Base-by-base conservation (phyloP, 306 rosid genomes). In the Myrica gale region DNA sequence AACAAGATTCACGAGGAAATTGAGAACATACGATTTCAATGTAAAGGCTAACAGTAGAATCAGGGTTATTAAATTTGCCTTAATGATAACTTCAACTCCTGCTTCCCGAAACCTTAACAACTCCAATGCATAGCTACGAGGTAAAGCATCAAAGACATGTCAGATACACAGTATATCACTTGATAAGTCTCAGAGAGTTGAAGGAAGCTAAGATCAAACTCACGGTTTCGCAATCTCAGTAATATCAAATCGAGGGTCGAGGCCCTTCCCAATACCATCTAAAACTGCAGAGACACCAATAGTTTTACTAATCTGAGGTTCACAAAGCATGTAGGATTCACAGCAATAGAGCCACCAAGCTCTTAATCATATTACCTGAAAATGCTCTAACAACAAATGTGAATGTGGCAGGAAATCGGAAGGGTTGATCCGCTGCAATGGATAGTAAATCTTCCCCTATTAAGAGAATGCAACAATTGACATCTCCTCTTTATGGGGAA, bases 181-280 rank as follows among this genome's bases (percentile, higher is more conserved):
- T 72, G 13, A 61, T 50, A 44, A 71, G 73, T 48, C 69, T 58
- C 6, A 26, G 68, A 73, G 42, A 68, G 50, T 70, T 23, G 46
- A 15, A 57, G 73, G 76, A 10, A 55, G 37, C 37, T 62, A 84
- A 85, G 79, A 74, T 20, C 67, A 54, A 42, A 84, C 99, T 92
- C 91, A 96, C 99, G 99, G 99, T 79, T 82, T 96, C 78, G 99
- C 99, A 74, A 96, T 96, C 89, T 96, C 99, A 60, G 99, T 96
- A 71, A 96, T 96, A 79, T 96, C 99, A 88, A 96, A 96, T 76
- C 96, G 91, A 48, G 99, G 96, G 79, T 96, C 98, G 62, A 96
- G 99, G 75, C 99, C 99, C 82, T 96, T 96, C 58, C 99, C 99
- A 77, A 96, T 96, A 86, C 99, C 99, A 81, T 96, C 99, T 81